These are phyloP conservation scores for Kodamaea fukazawae DNA, from an alignment of 805 yeast species.

Conservation along the genomic window DNA sequence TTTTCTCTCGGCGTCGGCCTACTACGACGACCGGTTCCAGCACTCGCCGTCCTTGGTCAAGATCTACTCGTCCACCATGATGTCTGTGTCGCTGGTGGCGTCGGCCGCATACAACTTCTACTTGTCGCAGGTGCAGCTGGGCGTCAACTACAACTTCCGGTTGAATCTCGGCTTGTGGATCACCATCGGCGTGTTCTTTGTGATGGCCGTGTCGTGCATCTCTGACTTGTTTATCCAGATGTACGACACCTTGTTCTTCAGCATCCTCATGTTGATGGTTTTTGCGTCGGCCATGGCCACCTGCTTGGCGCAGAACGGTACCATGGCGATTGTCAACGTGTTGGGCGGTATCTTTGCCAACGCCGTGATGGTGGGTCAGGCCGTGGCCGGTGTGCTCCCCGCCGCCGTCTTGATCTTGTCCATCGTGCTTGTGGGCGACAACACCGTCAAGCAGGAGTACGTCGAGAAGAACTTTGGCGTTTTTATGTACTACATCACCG, in stretches of 20 bases:
- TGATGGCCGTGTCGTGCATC: conserved; percentile 54
- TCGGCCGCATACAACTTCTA: conserved; percentile 58
- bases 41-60: conserved; percentile 49
- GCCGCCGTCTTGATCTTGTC: conserved; percentile 63
- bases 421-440: conserved; percentile 42
- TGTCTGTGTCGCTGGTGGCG: conserved; percentile 76
- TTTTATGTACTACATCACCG: conserved; percentile 48
- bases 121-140: conserved; percentile 63
- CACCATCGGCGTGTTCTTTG: conserved; percentile 55
- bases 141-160: conserved; percentile 55
- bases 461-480: conserved; percentile 41
- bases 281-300: conserved; percentile 69
- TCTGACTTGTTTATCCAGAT: conserved; percentile 31
- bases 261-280: conserved; percentile 60
- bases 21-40: conserved; percentile 63
- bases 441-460: conserved; percentile 15
- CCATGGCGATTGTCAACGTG: conserved; percentile 80
- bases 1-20: conserved; percentile 80
- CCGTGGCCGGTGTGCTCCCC: conserved; percentile 90
- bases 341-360: conserved; percentile 78
- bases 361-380: conserved; percentile 93
- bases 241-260: conserved; percentile 45
- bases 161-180: conserved; percentile 58
- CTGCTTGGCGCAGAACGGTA: conserved; percentile 83
- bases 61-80: conserved; percentile 77